Evolutionary conservation across 1,139 yeast genomes (phyloP), one percentile per base, ranked within the genome.

Genomic region (Hemisphaericaspora xylanilytica): DNA sequence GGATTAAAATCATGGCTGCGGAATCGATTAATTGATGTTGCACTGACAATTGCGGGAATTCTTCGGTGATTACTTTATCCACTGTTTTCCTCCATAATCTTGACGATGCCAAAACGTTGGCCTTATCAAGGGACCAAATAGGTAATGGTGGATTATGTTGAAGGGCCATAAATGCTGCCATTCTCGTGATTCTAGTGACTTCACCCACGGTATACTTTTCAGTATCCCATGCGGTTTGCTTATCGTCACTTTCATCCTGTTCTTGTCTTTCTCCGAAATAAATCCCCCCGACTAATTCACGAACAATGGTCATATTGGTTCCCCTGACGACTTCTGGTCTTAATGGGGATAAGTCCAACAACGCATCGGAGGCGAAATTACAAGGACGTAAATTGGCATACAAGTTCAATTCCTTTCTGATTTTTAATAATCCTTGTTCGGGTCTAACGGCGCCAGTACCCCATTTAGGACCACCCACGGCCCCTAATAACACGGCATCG

Each of bases 401-500:
- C 51, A 92, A 72, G 63, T 85, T 87, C 61, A 92, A 78, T 62
- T 88, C 98, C 65, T 92, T 92, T 67, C 98, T 80, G 62, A 92
- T 90, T 68, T 89, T 78, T 50, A 92, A 76, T 53, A 92, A 76
- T 44, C 98, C 98, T 66, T 88, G 97, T 65, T 92, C 98, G 36
- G 98, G 98, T 68, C 98, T 82, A 36, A 92, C 97, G 12, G 76
- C 56, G 22, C 92, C 97, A 27, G 97, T 86, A 26, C 95, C 94
- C 98, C 98, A 92, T 67, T 92, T 92, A 44, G 98, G 98, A 21
- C 98, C 98, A 48, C 98, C 98, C 20, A 92, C 98, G 5, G 98
- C 97, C 48, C 98, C 98, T 43, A 92, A 74, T 47, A 92, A 70
- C 14, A 92, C 96, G 27, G 98, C 98, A 59, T 92, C 95, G 1